phyloP scores from a whole-genome alignment of 164 flowering plant genomes.

The Stephania japonica region DNA sequence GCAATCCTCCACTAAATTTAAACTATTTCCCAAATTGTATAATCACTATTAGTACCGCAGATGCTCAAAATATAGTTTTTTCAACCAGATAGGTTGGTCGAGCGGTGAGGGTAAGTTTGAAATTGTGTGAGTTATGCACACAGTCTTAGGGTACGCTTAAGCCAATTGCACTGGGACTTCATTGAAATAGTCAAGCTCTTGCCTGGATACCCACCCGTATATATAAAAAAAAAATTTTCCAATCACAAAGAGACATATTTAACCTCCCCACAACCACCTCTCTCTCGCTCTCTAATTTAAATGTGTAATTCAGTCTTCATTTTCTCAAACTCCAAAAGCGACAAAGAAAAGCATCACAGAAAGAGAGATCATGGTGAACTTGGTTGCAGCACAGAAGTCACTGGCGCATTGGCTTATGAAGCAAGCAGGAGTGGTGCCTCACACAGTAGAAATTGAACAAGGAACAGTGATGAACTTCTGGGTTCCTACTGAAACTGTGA shows the following conservation, averaged over 20 bases:
- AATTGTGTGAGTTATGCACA: too few relatives aligned
- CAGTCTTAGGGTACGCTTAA: too few relatives aligned
- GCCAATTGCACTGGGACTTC: too few relatives aligned
- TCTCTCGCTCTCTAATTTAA: neutral
- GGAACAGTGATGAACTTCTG: slow-evolving; percentile 81
- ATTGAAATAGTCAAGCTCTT: too few relatives aligned
- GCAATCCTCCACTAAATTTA: too few relatives aligned
- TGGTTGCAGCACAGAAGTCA: slow-evolving; percentile 74
- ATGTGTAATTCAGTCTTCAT: neutral
- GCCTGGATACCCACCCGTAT: too few relatives aligned
- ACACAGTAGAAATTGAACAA: slow-evolving; percentile 53
- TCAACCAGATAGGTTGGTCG: too few relatives aligned
- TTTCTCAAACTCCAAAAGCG: neutral
- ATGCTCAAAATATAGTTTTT: too few relatives aligned
- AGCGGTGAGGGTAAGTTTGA: too few relatives aligned
- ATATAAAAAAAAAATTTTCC: too few relatives aligned
- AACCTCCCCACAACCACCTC: slow-evolving; percentile 28
- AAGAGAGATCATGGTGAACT: slow-evolving; percentile 66
- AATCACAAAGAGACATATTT: slow-evolving; percentile 3
- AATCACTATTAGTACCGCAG: too few relatives aligned
- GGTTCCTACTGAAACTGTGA: slow-evolving; percentile 57
- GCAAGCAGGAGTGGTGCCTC: slow-evolving; percentile 60
- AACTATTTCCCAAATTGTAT: too few relatives aligned
- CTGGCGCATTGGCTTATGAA: slow-evolving; percentile 70
- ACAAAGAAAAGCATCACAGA: neutral